Base-by-base conservation (phyloP, 176 grass and related monocot species). In the Carex cristatella region DNA sequence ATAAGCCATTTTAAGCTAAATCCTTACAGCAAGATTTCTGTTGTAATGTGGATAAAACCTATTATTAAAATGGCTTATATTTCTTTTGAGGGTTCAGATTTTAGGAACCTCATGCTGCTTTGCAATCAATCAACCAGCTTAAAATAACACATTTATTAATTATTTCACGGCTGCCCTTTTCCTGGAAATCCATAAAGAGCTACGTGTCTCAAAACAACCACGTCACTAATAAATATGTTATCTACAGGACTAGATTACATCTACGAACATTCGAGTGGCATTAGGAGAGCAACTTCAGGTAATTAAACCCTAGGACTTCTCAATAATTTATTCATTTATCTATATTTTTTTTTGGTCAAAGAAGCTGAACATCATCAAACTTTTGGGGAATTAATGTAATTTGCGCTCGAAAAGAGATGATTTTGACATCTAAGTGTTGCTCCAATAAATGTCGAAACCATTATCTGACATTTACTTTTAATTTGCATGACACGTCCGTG, bases 271-370 rank as follows among this genome's bases (percentile, higher is more conserved):
- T 72, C 40, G 2, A 72, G 69, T 72, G 69, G 69, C 69, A 48
- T 44, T 72, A 72, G 69, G 69, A 48, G 69, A 72, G 40, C 69
- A 7, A 72, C 14, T 72, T 72, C 15, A 72, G 69, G 69, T 46
- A 72, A 16, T 16, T 48, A 48, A 44, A 72, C 40, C 40, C 18
- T 44, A 23, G 69, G 69, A 72, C 40, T 9, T 23, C 11, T 16
- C 69, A 48, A 46, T 72, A 72, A 48, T 72, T 23, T 42, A n/a
- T 72, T 72, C 2, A 18, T 72, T 19, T 44, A 44, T 46, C 9
- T 48, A 11, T 72, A 7, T 2, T 11, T 7, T 46, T 48, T 48
- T n/a, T 65, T 65, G 9, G 66, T 70, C 67, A 70, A 35, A 35
- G 1, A 70, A 70, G 35, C 67, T 70, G 14, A 70, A 46, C 7